Evolutionary conservation across 1,139 yeast genomes (phyloP), one percentile per base, ranked within the genome.

Genomic region (Zygosaccharomyces pseudobailii): DNA sequence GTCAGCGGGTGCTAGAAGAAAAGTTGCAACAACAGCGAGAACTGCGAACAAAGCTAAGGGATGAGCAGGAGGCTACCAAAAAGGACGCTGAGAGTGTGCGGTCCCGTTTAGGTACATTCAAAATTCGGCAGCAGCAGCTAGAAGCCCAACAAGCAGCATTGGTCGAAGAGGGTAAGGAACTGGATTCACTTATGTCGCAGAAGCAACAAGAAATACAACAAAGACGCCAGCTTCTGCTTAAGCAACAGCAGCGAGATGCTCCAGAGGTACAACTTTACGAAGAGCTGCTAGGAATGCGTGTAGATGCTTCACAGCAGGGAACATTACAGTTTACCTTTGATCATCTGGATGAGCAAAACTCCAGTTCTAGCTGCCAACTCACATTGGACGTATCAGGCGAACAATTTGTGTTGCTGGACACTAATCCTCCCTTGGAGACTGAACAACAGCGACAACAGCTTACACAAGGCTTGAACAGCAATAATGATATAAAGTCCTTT

Each of bases 1-100:
- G 46, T 39, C 55, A 55, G 27, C 45, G 50, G 17, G 25, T 33
- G 3, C 37, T 59, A 4, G 33, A 60, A 41, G 58, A 65, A 21
- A 61, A 62, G 38, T 49, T 72, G 28, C 64, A 60, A 42, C 71
- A 67, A 33, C 57, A 72, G 24, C 61, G 62, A 42, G 56, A 58
- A 13, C 69, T 68, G 45, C 61, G 62, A 36, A 52, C 55, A 22
- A 60, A 60, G 13, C 47, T 59, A 9, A 32, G 49, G 38, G 36
- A 48, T 22, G 55, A 57, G 24, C 50, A 54, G 4, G 47, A 54
- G 20, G 32, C 47, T 17, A 48, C 51, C 22, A 50, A 50, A 35
- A 44, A 40, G 9, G 51, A 48, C 28, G 53, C 55, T 5, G 58
- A 54, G 23, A 56, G 55, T 28, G 51, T 54, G 3, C 55, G 50